phyloP scores from a whole-genome alignment of 306 rosid species.

The Casuarina equisetifolia region DNA sequence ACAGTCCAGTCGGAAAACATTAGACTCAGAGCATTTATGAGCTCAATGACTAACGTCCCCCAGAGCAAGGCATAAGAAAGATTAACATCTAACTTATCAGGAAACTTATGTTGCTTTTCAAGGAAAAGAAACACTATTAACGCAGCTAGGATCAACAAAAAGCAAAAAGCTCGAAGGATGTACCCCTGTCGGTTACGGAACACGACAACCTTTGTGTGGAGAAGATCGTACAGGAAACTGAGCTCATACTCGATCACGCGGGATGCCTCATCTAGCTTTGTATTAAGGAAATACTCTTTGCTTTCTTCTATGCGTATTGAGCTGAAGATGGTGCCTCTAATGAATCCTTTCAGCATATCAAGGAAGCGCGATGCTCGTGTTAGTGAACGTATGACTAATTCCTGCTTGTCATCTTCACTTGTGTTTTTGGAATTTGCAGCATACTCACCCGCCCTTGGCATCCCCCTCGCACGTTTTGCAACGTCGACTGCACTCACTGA shows the following conservation, averaged over 20 bases:
- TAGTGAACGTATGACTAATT: neutral
- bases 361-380: conserved; percentile 1
- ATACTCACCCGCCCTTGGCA: neutral
- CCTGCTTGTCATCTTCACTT: too few relatives aligned
- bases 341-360: conserved; percentile 30
- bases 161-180: conserved; percentile 1
- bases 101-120: neutral
- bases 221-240: conserved; percentile 31
- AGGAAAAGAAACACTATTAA: neutral
- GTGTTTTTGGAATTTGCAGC: too few relatives aligned
- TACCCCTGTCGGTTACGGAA: neutral
- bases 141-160: neutral
- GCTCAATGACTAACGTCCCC: conserved; percentile 21
- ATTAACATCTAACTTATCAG: neutral
- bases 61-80: conserved; percentile 19
- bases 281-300: conserved; percentile 1
- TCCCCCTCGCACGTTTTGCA: too few relatives aligned
- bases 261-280: neutral
- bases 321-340: conserved; percentile 30
- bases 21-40: neutral
- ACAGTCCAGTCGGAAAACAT: conserved; percentile 22
- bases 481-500: neutral
- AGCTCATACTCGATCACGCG: conserved; percentile 31
- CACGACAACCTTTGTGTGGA: conserved; percentile 33
- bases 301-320: conserved; percentile 10